phyloP scores from a whole-genome alignment of 2,329 filamentous ascomycete species.

The Periconia sp. region DNA sequence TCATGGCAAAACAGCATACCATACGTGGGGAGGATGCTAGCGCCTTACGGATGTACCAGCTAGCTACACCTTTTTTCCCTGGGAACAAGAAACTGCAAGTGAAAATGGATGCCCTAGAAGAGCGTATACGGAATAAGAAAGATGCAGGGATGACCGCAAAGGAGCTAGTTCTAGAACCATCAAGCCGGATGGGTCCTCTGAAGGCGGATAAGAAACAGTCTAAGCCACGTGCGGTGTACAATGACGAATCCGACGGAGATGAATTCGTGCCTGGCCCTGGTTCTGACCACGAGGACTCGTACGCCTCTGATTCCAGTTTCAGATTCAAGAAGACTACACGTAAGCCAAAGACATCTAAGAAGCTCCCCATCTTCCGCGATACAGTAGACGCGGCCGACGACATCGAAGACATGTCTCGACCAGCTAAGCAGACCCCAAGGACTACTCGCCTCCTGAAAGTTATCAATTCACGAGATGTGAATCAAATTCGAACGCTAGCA shows the following conservation, averaged over 20 bases:
- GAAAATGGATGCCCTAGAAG: constrained; percentile 62
- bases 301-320: constrained; percentile 47
- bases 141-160: constrained; percentile 31
- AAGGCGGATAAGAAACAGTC: constrained; percentile 29
- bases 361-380: constrained; percentile 48
- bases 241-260: constrained; percentile 46
- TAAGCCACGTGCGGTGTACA: constrained; percentile 20
- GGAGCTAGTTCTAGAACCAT: constrained; percentile 17
- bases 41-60: constrained; percentile 84
- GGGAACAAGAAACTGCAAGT: constrained; percentile 75
- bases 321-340: constrained; percentile 43
- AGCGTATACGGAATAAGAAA: constrained; percentile 54
- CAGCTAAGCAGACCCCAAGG: constrained; percentile 56
- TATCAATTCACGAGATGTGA: constrained; percentile 74
- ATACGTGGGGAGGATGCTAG: constrained; percentile 78
- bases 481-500: constrained; percentile 68
- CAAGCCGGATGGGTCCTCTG: constrained; percentile 46
- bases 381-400: too few relatives aligned
- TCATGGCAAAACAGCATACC: constrained; percentile 93
- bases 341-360: constrained; percentile 39
- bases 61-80: constrained; percentile 84
- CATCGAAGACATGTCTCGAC: constrained; percentile 6
- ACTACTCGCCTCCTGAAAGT: constrained; percentile 70
- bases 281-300: constrained; percentile 46
- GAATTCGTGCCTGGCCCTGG: constrained; percentile 48